A percentile compares a stretch with the other conserved stretches of the same genome.
These are phyloP conservation scores for Scheffersomyces amazonensis DNA, from an alignment of 805 yeast genomes.

Conservation along the genomic window DNA sequence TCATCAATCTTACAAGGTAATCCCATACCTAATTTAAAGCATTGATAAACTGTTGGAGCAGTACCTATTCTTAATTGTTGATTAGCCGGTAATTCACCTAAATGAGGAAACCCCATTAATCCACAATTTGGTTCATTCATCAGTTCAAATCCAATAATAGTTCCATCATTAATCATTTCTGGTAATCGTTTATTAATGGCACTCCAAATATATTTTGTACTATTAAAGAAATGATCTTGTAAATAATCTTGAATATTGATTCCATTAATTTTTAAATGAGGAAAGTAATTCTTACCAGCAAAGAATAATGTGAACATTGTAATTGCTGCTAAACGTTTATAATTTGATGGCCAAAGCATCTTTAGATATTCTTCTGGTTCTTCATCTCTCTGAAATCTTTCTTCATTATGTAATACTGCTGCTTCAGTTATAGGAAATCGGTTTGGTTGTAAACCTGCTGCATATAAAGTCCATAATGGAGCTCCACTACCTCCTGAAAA, in stretches of 20 bases:
- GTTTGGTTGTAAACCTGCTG: constrained; percentile 83
- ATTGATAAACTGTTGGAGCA: constrained; percentile 77
- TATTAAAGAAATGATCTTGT: constrained; percentile 57
- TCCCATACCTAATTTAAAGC: constrained; percentile 79
- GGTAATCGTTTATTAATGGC: constrained; percentile 23
- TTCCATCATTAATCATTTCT: constrained; percentile 37
- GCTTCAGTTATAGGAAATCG: constrained; percentile 73
- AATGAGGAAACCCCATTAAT: constrained; percentile 58
- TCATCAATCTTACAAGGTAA: constrained; percentile 61
- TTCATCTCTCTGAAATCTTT: constrained; percentile 24
- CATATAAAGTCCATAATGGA: constrained; percentile 88
- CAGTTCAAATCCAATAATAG: constrained; percentile 77
- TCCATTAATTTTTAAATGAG: constrained; percentile 69
- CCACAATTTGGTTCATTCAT: constrained; percentile 87
- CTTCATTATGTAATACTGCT: constrained; percentile 67
- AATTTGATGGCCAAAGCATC: constrained; percentile 94
- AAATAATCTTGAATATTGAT: constrained; percentile 75
- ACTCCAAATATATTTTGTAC: constrained; percentile 43
- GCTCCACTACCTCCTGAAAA: constrained; percentile 91
- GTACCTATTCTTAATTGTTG: constrained; percentile 75
- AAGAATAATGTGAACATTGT: constrained; percentile 87
- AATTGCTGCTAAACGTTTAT: constrained; percentile 67
- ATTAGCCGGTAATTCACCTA: constrained; percentile 51
- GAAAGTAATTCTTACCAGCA: constrained; percentile 74
- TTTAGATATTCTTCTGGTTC: constrained; percentile 57